Evolutionary conservation across 257 asterid species (phyloP), one percentile per base, ranked within the genome.

Genomic region (Ehretia macrophylla): DNA sequence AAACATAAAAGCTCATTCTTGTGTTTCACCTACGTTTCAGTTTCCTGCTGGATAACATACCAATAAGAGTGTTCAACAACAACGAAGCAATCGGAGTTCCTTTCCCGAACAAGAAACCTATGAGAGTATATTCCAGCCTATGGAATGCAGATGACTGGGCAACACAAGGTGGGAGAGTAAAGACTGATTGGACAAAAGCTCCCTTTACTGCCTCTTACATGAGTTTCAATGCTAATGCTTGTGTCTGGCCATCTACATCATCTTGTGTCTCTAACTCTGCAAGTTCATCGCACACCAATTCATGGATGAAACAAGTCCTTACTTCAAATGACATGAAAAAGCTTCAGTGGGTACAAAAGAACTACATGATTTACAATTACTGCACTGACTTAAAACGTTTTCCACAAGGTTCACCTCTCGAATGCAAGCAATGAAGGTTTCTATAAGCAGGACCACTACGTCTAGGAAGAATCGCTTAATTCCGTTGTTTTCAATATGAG

Each of bases 131-230:
- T 49, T 58, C 71, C 17, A 73, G 78, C 67, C 51, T 73, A 9
- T 73, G 78, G 78, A 58, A 73, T 39, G 75, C 75, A 14, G 75
- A 70, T 37, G 65, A 69, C 63, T 70, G 75, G 75, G 78, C 77
- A 49, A 66, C 73, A n/a, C 77, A 66, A 32, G 65, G 68, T 20
- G 77, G 77, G 56, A 66, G 55, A 21, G 69, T 72, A 6, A 72
- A 66, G 66, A 72, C 64, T 17, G 68, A 72, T 46, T 66, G 77
- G 77, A 51, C 17, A 9, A 66, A 72, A 44, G 72, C 73, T 11
- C 77, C 77, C 13, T 72, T 72, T 20, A 72, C 66, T 17, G 71
- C 75, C 12, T 64, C 70, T 17, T 64, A 50, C 44, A 58, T 49
- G 35, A 70, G 64, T 40, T 55, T 64, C 49, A 64, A n/a, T 8